Evolutionary conservation across 805 yeast species (phyloP), one percentile per base, ranked within the genome.

Genomic region (Teunomyces lycoperdinae): DNA sequence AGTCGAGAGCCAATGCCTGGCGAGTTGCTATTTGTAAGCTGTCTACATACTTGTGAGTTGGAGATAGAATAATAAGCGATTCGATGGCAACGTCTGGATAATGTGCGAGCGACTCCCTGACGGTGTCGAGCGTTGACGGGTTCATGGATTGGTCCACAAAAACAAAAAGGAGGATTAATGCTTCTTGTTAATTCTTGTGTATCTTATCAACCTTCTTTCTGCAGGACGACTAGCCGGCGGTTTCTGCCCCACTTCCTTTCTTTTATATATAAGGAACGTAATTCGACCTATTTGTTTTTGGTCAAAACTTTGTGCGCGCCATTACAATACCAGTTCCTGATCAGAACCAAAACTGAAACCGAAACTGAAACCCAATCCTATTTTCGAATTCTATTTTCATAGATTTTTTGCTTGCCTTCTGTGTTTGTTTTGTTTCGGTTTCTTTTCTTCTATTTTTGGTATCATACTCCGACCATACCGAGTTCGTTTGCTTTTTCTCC

Each of bases 31-130:
- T 24, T n/a, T 38, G 13, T 24, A 38, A 8, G 14, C 41, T 38
- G 13, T 38, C 41, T 24, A 38, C 27, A 16, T 38, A 38, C 8
- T 24, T 26, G 41, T 24, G 41, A 6, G 24, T 16, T 3, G 30
- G 41, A 7, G 41, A 38, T n/a, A 38, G 41, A 17, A 38, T 38
- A n/a, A 38, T 38, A 7, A 38, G 41, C 27, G 41, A 38, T 16
- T 20, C 41, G 13, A 38, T 26, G 10, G 11, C 41, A 16, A 38
- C 41, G n/a, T 38, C 26, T 6, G 27, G 27, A 26, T 38, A 38
- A 26, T 38, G 41, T 9, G 14, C 30, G 27, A 38, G 28, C 16
- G 41, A 24, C 28, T 16, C n/a, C 5, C 4, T 6, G 14, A 38
- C 13, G 29, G 41, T 38, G 30, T n/a, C 11, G 30, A 38, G 41